These are phyloP conservation scores for Pseudoturritis turrita DNA, from an alignment of 345 rosid genomes.

Conservation along the genomic window DNA sequence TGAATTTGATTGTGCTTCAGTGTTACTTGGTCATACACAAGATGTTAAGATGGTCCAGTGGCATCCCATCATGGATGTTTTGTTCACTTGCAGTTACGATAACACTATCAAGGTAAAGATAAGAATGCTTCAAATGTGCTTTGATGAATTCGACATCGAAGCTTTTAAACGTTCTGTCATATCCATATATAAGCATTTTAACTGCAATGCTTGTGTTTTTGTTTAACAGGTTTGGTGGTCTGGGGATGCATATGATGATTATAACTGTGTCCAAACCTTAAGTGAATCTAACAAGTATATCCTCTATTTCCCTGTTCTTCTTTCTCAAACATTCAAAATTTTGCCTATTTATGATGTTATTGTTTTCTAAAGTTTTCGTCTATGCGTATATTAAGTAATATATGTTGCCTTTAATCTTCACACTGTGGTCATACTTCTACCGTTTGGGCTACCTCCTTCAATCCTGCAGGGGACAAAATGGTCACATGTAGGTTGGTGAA, in stretches of 20 bases:
- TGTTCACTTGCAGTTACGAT: constrained; percentile 92
- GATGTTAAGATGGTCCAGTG: constrained; percentile 95
- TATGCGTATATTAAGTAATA: too few relatives aligned
- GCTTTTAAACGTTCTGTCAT: neutral
- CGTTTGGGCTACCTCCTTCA: constrained; percentile 78
- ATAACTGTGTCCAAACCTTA: constrained; percentile 74
- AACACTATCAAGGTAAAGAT: constrained; percentile 83
- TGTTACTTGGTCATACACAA: constrained; percentile 82
- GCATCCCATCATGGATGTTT: constrained; percentile 87
- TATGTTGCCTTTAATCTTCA: constrained; percentile 14
- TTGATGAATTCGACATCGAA: too few relatives aligned
- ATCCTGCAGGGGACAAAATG: constrained; percentile 79
- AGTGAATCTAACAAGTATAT: constrained; percentile 67
- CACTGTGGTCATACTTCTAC: constrained; percentile 90
- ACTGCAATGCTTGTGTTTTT: too few relatives aligned
- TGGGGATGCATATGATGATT: constrained; percentile 69
- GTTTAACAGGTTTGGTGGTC: constrained; percentile 92
- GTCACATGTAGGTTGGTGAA: constrained; percentile 78
- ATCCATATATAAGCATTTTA: too few relatives aligned
- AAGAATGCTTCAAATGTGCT: neutral
- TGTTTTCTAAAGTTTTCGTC: too few relatives aligned
- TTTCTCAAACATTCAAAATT: neutral
- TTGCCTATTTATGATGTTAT: neutral
- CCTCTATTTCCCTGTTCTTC: constrained; percentile 10
- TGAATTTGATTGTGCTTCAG: constrained; percentile 80